Evolutionary conservation across 106 monocot species (phyloP), one percentile per base, ranked within the genome.

Genomic region (Cymbidium sinense): DNA sequence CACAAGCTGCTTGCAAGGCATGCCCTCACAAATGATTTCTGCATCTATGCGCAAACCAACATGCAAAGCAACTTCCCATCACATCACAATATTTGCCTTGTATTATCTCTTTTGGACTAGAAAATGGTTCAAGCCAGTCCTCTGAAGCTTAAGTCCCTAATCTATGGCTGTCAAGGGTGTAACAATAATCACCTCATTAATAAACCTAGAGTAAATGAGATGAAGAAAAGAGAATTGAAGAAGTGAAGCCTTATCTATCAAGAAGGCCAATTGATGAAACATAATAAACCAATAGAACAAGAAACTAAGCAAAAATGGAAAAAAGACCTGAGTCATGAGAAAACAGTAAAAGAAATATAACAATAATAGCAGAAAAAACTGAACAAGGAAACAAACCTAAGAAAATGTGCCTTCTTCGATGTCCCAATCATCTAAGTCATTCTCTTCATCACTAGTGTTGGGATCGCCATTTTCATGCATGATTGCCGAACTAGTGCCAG

Each of bases 371-470:
- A 36, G 20, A 10, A 39, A 10, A 39, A 71, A 33, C 4, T 36
- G 29, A 15, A 69, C n/a, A 43, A 44, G 74, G 20, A 44, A 35
- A 28, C 25, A 74, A 37, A 74, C 74, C 74, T 74, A 74, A 74
- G 41, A 44, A 74, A 74, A 74, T 21, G 37, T 33, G 34, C 20
- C n/a, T 4, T 74, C 44, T 44, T 74, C 43, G 28, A 20, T 74
- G 44, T 74, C 74, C 43, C 43, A 74, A 28, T 74, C 74, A 74
- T 74, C 74, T 3, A 37, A 44, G 44, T 74, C 25, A 44, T 44
- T 35, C 35, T 74, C 74, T 47, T 74, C 74, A 44, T 74, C 74
- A 44, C 44, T 74, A 13, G 28, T 13, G 29, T 44, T 44, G 43
- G 43, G 74, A 74, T 74, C 74, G 2, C 28, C 74, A 44, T 43